phyloP scores from a whole-genome alignment of 257 asterid genomes.

The Leonotis leonurus region DNA sequence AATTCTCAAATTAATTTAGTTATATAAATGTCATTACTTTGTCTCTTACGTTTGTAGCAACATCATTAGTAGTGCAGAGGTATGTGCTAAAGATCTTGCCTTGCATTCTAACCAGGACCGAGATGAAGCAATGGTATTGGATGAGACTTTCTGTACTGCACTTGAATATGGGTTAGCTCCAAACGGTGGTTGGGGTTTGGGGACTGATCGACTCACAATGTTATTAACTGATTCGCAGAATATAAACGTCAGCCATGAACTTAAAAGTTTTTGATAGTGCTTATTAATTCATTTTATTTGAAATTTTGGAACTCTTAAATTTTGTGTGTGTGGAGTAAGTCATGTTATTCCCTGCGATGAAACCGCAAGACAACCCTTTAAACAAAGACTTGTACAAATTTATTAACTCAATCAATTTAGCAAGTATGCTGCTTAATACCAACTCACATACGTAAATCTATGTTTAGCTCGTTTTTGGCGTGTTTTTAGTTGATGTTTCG shows the following conservation, averaged over 20 bases:
- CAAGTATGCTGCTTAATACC: no score
- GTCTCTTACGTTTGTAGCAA: neutral
- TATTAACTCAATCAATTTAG: neutral
- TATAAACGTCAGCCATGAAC: slow-evolving; percentile 45
- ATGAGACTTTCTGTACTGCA: slow-evolving; percentile 77
- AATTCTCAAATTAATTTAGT: no score
- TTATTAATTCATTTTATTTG: neutral
- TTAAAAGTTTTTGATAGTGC: neutral
- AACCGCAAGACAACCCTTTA: slow-evolving; percentile 70
- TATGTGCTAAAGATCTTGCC: neutral
- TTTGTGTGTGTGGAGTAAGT: slow-evolving; percentile 52
- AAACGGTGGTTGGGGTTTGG: slow-evolving; percentile 96
- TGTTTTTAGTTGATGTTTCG: no score
- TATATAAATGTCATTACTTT: neutral
- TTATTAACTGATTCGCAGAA: slow-evolving; percentile 88
- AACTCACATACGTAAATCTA: no score
- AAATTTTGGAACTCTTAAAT: neutral
- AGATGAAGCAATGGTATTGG: slow-evolving; percentile 96
- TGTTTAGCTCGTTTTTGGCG: no score
- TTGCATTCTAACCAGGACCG: slow-evolving; percentile 66
- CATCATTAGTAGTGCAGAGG: no score
- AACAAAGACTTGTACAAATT: slow-evolving; percentile 44
- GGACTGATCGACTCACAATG: slow-evolving; percentile 82
- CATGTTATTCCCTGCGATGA: slow-evolving; percentile 85
- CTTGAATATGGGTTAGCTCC: slow-evolving; percentile 97